These are phyloP conservation scores for Ogataea neopini DNA, from an alignment of 805 yeast species.

Conservation along the genomic window DNA sequence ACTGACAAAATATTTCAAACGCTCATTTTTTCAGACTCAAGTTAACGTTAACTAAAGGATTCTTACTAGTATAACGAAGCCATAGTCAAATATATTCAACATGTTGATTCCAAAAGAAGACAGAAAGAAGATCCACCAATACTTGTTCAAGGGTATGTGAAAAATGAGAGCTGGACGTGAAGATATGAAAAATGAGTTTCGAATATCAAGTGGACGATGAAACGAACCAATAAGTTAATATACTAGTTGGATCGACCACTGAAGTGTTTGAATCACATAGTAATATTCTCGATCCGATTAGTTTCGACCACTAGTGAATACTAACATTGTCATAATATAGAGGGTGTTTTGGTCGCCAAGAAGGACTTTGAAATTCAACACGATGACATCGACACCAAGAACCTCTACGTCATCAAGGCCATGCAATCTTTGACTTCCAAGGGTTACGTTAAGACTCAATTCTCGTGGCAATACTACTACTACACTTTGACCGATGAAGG, in stretches of 20 bases:
- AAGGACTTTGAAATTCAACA: slow-evolving; percentile 98
- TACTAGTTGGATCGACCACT: neutral
- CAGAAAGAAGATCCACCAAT: slow-evolving; percentile 98
- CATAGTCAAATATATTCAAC: slow-evolving; percentile 32
- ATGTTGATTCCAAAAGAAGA: slow-evolving; percentile 99
- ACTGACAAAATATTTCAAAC: slow-evolving; percentile 4
- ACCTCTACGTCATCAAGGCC: slow-evolving; percentile 98
- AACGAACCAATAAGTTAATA: neutral
- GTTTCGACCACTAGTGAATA: slow-evolving; percentile 5
- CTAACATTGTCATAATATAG: slow-evolving; percentile 44
- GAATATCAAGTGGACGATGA: neutral
- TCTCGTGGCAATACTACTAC: slow-evolving; percentile 99
- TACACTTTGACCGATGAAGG: slow-evolving; percentile 99
- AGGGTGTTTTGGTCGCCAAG: slow-evolving; percentile 99
- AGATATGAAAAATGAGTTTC: neutral
- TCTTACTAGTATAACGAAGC: slow-evolving; percentile 6
- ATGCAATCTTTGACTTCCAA: slow-evolving; percentile 98
- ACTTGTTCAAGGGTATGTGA: slow-evolving; percentile 95
- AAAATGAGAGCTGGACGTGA: neutral
- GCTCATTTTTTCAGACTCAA: slow-evolving; percentile 2
- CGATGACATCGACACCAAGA: slow-evolving; percentile 97
- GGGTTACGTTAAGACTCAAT: slow-evolving; percentile 99
- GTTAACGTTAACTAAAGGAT: neutral
- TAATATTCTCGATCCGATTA: neutral
- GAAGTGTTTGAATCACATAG: neutral